phyloP scores from a whole-genome alignment of 2,329 filamentous ascomycete species.

The Sarocladiaceae sp. region DNA sequence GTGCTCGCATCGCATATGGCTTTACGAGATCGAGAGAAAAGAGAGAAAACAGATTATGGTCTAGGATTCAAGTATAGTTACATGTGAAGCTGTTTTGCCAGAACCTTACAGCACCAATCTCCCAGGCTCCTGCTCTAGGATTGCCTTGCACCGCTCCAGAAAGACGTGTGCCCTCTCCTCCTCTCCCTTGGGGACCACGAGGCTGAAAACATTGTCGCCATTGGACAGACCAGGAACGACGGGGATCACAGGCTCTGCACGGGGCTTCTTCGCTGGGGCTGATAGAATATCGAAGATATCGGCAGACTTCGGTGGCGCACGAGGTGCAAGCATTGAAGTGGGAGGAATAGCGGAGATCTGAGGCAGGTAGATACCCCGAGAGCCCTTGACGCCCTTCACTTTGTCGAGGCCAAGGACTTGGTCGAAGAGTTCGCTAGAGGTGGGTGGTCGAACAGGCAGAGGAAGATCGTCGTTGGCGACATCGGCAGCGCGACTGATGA shows the following conservation, averaged over 20 bases:
- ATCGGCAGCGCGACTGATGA: conserved; percentile 77
- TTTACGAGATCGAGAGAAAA: not conserved
- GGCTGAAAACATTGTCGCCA: conserved; percentile 70
- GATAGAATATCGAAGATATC: conserved; percentile 83
- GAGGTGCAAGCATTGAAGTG: conserved; percentile 30
- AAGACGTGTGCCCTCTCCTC: conserved; percentile 77
- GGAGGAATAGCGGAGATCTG: conserved; percentile 57
- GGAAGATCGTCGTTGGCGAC: conserved; percentile 86
- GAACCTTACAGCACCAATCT: conserved; percentile 57
- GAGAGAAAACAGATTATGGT: too few species aligned
- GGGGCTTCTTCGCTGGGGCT: conserved; percentile 27
- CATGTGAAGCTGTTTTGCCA: conserved; percentile 16
- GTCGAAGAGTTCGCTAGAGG: conserved; percentile 80
- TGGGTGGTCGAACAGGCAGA: conserved; percentile 52
- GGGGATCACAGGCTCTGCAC: conserved; percentile 24
- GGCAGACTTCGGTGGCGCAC: conserved; percentile 27
- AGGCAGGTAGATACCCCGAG: conserved; percentile 62
- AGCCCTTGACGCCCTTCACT: conserved; percentile 38
- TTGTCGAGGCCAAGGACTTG: conserved; percentile 68
- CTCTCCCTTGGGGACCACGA: conserved; percentile 73
- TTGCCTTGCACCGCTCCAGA: conserved; percentile 76
- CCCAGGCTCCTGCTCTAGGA: conserved; percentile 75
- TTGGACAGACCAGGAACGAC: conserved; percentile 41
- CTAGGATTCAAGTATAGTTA: conserved; percentile 17
- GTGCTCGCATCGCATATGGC: not conserved